Conservation (phyloP, 768 basidiomycete species). For the Termitomyces sp. region DNA sequence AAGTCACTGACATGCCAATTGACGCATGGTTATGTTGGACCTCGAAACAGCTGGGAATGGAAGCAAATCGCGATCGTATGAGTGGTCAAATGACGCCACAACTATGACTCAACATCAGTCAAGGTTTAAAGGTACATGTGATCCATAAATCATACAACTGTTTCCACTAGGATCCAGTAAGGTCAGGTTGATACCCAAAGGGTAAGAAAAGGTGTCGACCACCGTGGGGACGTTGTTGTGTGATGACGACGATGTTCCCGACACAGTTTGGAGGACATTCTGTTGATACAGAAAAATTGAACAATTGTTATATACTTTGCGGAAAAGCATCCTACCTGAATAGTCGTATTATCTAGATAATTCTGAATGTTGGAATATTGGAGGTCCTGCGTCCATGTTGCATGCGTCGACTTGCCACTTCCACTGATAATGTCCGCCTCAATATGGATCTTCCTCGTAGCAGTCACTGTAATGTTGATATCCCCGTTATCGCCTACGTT, state of each 20-base stretch:
- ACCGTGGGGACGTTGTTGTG: conserved; percentile 36
- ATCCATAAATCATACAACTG: conserved; percentile 27
- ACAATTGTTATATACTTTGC: neutral
- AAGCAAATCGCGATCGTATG: conserved; percentile 57
- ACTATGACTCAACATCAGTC: conserved; percentile 29
- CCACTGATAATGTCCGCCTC: conserved; percentile 60
- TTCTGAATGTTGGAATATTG: conserved; percentile 60
- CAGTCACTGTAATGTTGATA: conserved; percentile 58
- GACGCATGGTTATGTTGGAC: conserved; percentile 59
- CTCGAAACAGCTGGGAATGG: conserved; percentile 59
- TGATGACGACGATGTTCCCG: conserved; percentile 30
- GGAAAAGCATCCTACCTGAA: conserved; percentile 28
- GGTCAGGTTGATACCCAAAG: conserved; percentile 42
- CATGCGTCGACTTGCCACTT: conserved; percentile 52
- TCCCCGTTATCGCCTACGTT: conserved; percentile 35
- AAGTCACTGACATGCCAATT: conserved; percentile 50
- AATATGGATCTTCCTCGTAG: conserved; percentile 53
- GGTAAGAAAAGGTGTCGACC: conserved; percentile 40
- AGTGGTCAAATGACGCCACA: conserved; percentile 58
- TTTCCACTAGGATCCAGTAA: conserved; percentile 28
- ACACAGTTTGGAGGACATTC: conserved; percentile 38
- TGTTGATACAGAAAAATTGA: conserved; percentile 12
- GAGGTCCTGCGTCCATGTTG: conserved; percentile 57
- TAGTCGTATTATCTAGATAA: conserved; percentile 43
- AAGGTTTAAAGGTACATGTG: neutral